Evolutionary conservation across 108 stramenopile genomes (phyloP).

Genomic region (Cafeteria roenbergensis): DNA sequence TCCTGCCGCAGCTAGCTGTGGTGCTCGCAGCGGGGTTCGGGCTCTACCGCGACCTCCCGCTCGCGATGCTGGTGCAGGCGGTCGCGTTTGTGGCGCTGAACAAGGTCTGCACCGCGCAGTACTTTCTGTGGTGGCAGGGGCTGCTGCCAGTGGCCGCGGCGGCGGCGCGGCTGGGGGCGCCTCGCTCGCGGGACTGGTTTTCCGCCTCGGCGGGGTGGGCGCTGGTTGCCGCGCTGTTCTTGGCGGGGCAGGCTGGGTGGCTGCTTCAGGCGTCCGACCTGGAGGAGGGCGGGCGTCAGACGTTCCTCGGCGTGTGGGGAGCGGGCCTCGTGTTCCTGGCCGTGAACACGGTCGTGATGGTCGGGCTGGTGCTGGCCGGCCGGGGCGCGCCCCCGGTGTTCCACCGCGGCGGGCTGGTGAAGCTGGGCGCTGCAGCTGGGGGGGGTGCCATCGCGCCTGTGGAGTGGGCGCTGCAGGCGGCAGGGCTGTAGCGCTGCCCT

Average conservation of each 20-base stretch:
- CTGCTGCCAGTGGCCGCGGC: slow-evolving; percentile 23
- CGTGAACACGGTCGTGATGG: too few species aligned
- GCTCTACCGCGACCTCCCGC: slow-evolving; percentile 32
- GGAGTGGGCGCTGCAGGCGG: too few species aligned
- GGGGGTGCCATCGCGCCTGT: too few species aligned
- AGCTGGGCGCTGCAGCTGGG: too few species aligned
- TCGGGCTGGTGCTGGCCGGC: too few species aligned
- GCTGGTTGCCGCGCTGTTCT: neutral
- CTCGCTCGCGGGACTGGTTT: neutral
- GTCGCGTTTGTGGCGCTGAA: slow-evolving; percentile 90
- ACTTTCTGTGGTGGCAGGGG: slow-evolving; percentile 82
- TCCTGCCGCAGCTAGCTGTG: slow-evolving; percentile 18
- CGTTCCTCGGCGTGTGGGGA: neutral
- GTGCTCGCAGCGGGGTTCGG: slow-evolving; percentile 41
- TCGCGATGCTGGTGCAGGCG: slow-evolving; percentile 51
- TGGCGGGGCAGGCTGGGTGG: neutral
- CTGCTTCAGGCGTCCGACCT: neutral
- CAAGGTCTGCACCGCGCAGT: slow-evolving; percentile 95
- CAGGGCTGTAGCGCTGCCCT: too few species aligned
- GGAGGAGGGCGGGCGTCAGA: neutral
- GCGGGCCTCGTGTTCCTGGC: neutral
- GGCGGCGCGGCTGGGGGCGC: slow-evolving; percentile 9
- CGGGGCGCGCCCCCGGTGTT: too few species aligned
- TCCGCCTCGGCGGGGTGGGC: neutral
- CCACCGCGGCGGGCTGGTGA: too few species aligned